These are phyloP conservation scores for Phytophthora capsici DNA, from an alignment of 352 stramenopile species.

Conservation along the genomic window DNA sequence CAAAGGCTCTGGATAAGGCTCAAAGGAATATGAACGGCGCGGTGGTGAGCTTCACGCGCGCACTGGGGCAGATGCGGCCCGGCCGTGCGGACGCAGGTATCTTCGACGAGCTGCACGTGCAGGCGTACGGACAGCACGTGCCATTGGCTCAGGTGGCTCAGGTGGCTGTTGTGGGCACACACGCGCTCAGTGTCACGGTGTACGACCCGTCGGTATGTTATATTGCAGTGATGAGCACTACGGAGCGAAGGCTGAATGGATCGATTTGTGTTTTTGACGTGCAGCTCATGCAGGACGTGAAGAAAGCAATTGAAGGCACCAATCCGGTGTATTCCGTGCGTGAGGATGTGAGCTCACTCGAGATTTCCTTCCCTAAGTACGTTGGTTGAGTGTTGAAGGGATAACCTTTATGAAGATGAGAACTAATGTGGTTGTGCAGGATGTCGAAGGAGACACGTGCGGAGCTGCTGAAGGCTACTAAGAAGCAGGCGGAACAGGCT, in stretches of 20 bases:
- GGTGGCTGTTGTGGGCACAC: constrained; percentile 65
- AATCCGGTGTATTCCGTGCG: constrained; percentile 82
- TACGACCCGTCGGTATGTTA: constrained; percentile 80
- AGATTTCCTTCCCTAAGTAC: constrained; percentile 87
- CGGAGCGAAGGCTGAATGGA: background rate
- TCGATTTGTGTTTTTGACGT: constrained; percentile 6
- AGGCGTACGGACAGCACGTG: constrained; percentile 83
- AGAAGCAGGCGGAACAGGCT: constrained; percentile 85
- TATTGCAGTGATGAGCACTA: background rate
- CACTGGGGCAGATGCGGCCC: constrained; percentile 79
- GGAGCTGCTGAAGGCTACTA: constrained; percentile 78
- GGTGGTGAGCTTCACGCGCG: constrained; percentile 78
- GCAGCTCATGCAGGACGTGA: constrained; percentile 73
- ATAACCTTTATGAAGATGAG: constrained; percentile 5
- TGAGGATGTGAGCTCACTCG: constrained; percentile 67
- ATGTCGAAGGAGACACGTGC: constrained; percentile 87
- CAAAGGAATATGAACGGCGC: constrained; percentile 86
- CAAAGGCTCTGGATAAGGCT: constrained; percentile 55
- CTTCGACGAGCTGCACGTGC: constrained; percentile 83
- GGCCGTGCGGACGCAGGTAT: constrained; percentile 81
- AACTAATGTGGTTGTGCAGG: constrained; percentile 32
- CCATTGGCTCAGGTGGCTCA: constrained; percentile 80
- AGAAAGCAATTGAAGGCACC: constrained; percentile 75
- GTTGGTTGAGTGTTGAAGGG: constrained; percentile 20
- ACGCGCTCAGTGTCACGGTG: constrained; percentile 74